phyloP scores from a whole-genome alignment of 2,329 filamentous ascomycete genomes.

The Alternaria tenuissima region DNA sequence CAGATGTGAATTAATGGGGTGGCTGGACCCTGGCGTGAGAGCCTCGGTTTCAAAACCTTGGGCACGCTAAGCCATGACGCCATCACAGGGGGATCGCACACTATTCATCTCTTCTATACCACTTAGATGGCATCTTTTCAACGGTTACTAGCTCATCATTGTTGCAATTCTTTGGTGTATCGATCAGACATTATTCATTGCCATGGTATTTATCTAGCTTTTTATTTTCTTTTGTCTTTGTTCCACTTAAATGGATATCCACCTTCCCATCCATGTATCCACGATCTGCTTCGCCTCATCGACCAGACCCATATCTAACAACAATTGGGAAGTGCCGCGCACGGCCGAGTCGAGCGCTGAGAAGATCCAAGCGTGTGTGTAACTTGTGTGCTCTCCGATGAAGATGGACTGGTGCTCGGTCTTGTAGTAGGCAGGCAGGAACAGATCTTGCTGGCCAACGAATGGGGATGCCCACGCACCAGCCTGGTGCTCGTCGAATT shows the following conservation, averaged over 20 bases:
- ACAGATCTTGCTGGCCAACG: slow-evolving; percentile 72
- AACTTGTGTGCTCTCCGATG: slow-evolving; percentile 54
- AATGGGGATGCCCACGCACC: slow-evolving; percentile 69
- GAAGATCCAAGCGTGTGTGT: slow-evolving; percentile 76
- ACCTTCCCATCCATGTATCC: slow-evolving; percentile 73
- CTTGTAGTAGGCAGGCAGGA: slow-evolving; percentile 75
- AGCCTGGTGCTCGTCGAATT: slow-evolving; percentile 66
- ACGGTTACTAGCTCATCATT: background rate
- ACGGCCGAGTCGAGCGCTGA: slow-evolving; percentile 73
- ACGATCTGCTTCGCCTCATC: slow-evolving; percentile 73
- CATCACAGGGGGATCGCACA: slow-evolving; percentile 8
- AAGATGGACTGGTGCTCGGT: slow-evolving; percentile 75
- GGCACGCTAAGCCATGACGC: slow-evolving; percentile 1
- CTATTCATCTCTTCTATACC: background rate
- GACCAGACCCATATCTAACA: slow-evolving; percentile 71
- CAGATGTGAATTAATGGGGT: background rate
- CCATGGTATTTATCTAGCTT: background rate
- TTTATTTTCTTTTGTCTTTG: slow-evolving; percentile 6
- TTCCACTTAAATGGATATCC: slow-evolving; percentile 55
- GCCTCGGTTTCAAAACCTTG: background rate
- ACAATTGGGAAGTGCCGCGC: slow-evolving; percentile 69
- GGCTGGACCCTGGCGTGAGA: background rate
- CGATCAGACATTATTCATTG: background rate
- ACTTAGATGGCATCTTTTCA: background rate
- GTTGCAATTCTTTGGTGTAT: background rate